Percentiles rank a stretch among this genome's conserved stretches.
Conservation (phyloP, 192 early-diverging fungal genomes). For the Coemansia guatemalensis region DNA sequence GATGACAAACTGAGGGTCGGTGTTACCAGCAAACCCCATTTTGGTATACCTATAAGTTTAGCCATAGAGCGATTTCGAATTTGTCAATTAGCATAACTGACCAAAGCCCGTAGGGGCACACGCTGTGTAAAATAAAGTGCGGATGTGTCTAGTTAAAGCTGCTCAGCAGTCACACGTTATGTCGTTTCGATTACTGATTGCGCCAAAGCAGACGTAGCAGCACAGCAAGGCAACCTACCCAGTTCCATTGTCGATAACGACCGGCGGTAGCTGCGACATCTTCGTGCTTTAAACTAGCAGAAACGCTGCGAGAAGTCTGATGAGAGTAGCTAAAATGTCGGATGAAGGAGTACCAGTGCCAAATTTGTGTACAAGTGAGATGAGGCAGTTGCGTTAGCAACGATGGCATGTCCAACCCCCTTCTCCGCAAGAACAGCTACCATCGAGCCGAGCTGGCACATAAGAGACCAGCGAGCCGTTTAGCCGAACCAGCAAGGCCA, state of each 20-base stretch:
- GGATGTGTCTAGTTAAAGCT: not conserved
- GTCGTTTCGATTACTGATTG: not conserved
- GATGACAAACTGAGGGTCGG: constrained; percentile 95
- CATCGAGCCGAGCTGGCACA: not conserved
- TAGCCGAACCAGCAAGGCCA: not conserved
- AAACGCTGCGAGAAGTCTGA: not conserved
- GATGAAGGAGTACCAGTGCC: not conserved
- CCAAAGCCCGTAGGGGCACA: not conserved
- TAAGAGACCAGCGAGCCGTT: not conserved
- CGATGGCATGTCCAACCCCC: not conserved
- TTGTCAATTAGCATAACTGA: constrained; percentile 5
- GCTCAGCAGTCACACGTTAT: not conserved
- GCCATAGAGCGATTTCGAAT: not conserved
- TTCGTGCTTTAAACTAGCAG: constrained; percentile 1
- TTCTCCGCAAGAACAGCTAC: not conserved
- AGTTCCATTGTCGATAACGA: constrained; percentile 98
- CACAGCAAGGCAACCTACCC: constrained; percentile 60
- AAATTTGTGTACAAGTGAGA: not conserved
- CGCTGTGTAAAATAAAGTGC: not conserved
- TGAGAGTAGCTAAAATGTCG: not conserved
- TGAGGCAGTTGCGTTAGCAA: constrained; percentile 1
- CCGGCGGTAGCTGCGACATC: constrained; percentile 63
- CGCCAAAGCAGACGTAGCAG: not conserved
- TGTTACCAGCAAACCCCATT: constrained; percentile 96
- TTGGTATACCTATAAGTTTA: constrained; percentile 74